Percentiles rank a stretch among this genome's conserved stretches.
These are phyloP conservation scores for Scutellaria galericulata DNA, from an alignment of 257 asterid species.

Conservation along the genomic window DNA sequence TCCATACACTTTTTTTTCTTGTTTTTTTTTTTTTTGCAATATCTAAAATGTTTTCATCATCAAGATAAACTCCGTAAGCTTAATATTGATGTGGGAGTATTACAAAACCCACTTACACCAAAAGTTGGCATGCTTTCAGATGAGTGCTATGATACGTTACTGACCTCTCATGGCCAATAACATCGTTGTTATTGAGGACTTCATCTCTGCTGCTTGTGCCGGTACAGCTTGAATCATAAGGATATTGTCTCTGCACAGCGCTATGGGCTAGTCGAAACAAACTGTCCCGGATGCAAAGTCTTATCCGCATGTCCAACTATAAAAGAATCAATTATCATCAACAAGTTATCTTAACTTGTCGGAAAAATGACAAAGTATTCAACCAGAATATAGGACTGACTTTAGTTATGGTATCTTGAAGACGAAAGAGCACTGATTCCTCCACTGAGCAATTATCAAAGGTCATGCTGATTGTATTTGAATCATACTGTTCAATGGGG, in stretches of 20 bases:
- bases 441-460: conserved; percentile 59
- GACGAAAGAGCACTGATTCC: conserved; percentile 72
- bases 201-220: conserved; percentile 54
- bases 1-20: background rate
- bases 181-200: conserved; percentile 46
- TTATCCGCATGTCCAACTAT: conserved; percentile 75
- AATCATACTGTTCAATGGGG: conserved; percentile 59
- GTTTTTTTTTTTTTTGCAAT: background rate
- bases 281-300: conserved; percentile 84
- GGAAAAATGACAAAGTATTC: conserved; percentile 29
- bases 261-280: conserved; percentile 83
- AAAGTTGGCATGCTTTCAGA: background rate
- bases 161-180: conserved; percentile 63
- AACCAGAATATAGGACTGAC: conserved; percentile 45
- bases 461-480: conserved; percentile 45
- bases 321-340: conserved; percentile 16
- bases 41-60: background rate
- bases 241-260: conserved; percentile 70
- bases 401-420: conserved; percentile 74
- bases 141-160: conserved; percentile 33
- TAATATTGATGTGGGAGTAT: background rate
- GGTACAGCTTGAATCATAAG: conserved; percentile 54
- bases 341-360: conserved; percentile 18
- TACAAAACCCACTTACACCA: background rate
- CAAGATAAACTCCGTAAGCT: background rate